Conservation (phyloP, 305 asterid species). For the Solanum hybrid region DNA sequence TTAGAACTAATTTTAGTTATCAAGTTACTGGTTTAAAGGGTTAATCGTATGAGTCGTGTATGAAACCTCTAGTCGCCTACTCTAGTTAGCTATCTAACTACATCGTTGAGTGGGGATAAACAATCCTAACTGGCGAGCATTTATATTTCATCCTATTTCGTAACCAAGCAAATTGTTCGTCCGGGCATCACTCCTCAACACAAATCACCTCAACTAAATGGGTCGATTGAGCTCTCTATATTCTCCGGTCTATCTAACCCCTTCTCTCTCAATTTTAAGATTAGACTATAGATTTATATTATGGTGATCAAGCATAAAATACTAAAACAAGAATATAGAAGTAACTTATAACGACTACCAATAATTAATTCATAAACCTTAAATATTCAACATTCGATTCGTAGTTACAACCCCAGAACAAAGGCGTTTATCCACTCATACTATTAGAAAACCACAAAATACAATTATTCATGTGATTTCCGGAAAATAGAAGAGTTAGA, state of each 20-base stretch:
- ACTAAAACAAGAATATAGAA: background rate
- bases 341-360: background rate
- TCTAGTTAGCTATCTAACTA: background rate
- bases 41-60: background rate
- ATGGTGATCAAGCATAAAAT: background rate
- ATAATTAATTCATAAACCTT: background rate
- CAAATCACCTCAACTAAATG: background rate
- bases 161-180: background rate
- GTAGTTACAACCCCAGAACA: background rate
- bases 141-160: background rate
- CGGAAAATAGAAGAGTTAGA: background rate
- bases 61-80: background rate
- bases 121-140: background rate
- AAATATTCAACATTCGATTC: too few species aligned
- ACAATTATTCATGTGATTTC: background rate
- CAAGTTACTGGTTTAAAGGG: background rate
- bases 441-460: background rate
- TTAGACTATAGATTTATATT: background rate
- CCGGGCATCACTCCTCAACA: background rate
- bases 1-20: background rate
- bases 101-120: background rate
- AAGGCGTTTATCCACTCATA: background rate
- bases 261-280: background rate
- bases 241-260: background rate
- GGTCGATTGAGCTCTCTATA: background rate